Evolutionary conservation across 306 rosid species (phyloP).

Genomic region (Abrus precatorius): DNA sequence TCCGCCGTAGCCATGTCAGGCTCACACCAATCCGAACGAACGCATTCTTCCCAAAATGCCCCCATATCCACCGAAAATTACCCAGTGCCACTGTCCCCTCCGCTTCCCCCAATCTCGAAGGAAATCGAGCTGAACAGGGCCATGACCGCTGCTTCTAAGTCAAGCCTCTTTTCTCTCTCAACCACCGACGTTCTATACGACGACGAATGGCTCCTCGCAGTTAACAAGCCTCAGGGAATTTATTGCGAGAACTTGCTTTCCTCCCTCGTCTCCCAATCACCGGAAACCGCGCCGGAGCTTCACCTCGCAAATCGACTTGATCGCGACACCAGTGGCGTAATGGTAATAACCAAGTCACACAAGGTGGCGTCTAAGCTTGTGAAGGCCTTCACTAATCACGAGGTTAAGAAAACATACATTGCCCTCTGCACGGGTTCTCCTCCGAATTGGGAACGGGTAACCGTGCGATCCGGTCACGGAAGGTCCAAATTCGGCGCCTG

Average conservation of each 20-base stretch:
- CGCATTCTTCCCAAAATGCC: slow-evolving; percentile 51
- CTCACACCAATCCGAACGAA: slow-evolving; percentile 43
- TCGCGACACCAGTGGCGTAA: slow-evolving; percentile 86
- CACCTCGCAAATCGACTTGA: slow-evolving; percentile 94
- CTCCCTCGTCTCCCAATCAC: slow-evolving; percentile 51
- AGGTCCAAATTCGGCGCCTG: slow-evolving; percentile 90
- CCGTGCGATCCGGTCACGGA: slow-evolving; percentile 85
- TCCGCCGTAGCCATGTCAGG: slow-evolving; percentile 57
- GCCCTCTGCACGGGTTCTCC: slow-evolving; percentile 69
- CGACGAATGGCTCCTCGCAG: slow-evolving; percentile 75
- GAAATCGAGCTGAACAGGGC: slow-evolving; percentile 78
- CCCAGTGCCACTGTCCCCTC: slow-evolving; percentile 83
- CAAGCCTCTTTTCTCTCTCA: slow-evolving; percentile 62
- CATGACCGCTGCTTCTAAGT: slow-evolving; percentile 74
- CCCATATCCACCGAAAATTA: slow-evolving; percentile 45
- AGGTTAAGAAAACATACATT: slow-evolving; percentile 77
- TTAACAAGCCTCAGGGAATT: slow-evolving; percentile 82
- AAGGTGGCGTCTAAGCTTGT: slow-evolving; percentile 86
- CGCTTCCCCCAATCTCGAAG: slow-evolving; percentile 75
- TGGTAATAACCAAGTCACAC: slow-evolving; percentile 82
- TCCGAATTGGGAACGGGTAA: slow-evolving; percentile 74
- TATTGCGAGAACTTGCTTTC: slow-evolving; percentile 81
- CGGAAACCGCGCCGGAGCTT: slow-evolving; percentile 55
- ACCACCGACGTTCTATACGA: slow-evolving; percentile 62
- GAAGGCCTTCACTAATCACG: slow-evolving; percentile 81